Conservation (phyloP, 352 stramenopile species). For the Phytophthora crassamura region DNA sequence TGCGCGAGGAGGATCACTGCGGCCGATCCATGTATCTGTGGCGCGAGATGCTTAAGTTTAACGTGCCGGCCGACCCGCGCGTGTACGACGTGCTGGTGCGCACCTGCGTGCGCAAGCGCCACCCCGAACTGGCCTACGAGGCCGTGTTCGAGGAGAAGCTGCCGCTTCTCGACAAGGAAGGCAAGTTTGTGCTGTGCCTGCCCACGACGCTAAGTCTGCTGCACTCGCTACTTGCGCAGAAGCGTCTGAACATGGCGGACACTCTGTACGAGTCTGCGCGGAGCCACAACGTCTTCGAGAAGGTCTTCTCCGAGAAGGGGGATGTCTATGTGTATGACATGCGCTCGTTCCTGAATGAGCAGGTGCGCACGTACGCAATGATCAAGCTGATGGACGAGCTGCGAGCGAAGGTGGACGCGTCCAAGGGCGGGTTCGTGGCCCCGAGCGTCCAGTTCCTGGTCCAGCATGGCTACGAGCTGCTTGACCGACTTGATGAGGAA, state of each 20-base stretch:
- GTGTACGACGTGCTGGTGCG: conserved; percentile 85
- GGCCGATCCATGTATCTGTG: conserved; percentile 87
- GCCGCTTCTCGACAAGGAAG: conserved; percentile 54
- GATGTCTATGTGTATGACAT: conserved; percentile 70
- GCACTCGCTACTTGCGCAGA: conserved; percentile 76
- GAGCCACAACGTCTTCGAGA: conserved; percentile 56
- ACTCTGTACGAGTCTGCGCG: conserved; percentile 64
- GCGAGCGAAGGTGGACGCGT: conserved; percentile 49
- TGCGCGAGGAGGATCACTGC: conserved; percentile 88
- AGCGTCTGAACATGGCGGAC: conserved; percentile 68
- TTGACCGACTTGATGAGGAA: conserved; percentile 82
- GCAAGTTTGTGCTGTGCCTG: conserved; percentile 68
- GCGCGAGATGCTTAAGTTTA: conserved; percentile 84
- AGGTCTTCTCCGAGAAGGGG: conserved; percentile 57
- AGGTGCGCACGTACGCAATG: conserved; percentile 71
- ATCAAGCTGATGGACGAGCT: conserved; percentile 66
- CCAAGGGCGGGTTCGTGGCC: conserved; percentile 39
- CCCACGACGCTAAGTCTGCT: conserved; percentile 67
- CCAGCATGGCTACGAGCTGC: conserved; percentile 75
- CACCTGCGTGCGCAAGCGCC: conserved; percentile 85
- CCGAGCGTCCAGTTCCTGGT: conserved; percentile 79
- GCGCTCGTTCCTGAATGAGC: conserved; percentile 57
- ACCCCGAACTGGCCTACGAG: conserved; percentile 81
- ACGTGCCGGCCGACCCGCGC: conserved; percentile 65
- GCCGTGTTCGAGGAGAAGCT: conserved; percentile 73